These are phyloP conservation scores for Singerocomus inundabilis DNA, from an alignment of 1,284 basidiomycete species.

Conservation along the genomic window DNA sequence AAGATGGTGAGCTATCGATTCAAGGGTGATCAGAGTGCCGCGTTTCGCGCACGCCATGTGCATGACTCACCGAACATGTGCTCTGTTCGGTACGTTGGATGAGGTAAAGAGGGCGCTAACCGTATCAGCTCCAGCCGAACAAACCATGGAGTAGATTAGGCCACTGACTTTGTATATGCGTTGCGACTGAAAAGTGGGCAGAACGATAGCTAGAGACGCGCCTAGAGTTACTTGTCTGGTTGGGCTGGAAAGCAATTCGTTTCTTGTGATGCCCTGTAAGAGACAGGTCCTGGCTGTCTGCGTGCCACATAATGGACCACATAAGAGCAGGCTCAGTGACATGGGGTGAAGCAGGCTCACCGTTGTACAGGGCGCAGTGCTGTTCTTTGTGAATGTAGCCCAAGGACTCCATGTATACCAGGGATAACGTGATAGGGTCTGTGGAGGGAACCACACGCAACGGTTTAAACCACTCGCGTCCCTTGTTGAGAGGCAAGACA, in stretches of 20 bases:
- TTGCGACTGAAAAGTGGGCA: conserved; percentile 12
- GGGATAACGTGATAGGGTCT: conserved; percentile 3
- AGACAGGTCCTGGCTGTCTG: conserved; percentile 12
- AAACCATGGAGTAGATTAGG: not conserved
- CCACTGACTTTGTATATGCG: conserved; percentile 18
- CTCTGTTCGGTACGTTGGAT: conserved; percentile 14
- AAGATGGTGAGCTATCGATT: conserved; percentile 20
- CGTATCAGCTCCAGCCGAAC: conserved; percentile 14
- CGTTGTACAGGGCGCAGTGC: conserved; percentile 9
- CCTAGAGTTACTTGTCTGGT: conserved; percentile 26
- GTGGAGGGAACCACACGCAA: conserved; percentile 1
- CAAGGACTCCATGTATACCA: conserved; percentile 8
- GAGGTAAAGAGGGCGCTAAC: conserved; percentile 7
- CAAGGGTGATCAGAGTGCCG: conserved; percentile 8
- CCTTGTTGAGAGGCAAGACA: conserved; percentile 28
- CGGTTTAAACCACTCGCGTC: conserved; percentile 18
- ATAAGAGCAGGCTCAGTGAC: conserved; percentile 3
- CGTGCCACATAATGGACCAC: conserved; percentile 4
- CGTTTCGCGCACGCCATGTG: not conserved
- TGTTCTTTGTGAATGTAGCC: conserved; percentile 17
- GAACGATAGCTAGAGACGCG: conserved; percentile 31
- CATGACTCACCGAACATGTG: conserved; percentile 21
- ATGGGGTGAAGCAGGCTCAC: conserved; percentile 14
- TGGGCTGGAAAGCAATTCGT: conserved; percentile 25
- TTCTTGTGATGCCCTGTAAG: conserved; percentile 7